Base-by-base conservation (phyloP, 257 asterid genomes). In the Solanum chiquidenum region DNA sequence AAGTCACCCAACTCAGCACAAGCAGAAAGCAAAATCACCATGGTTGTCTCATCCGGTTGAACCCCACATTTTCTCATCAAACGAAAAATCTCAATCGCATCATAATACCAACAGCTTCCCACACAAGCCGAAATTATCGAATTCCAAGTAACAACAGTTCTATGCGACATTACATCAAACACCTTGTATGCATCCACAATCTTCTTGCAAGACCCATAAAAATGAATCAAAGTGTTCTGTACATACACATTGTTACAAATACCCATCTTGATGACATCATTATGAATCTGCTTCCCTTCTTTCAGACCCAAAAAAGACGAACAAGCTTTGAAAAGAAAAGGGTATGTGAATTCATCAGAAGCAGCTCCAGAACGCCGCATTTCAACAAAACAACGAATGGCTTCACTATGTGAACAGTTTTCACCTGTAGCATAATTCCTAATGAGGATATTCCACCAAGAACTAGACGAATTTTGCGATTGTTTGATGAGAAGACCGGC, bases 71-170 rank as follows among this genome's bases (percentile, higher is more conserved):
- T 85, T 87, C 90, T 87, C 97, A 96, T 96, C 87, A 73, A 83
- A n/a, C 75, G 37, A 23, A 93, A 95, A 86, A 91, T 88, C 90
- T 87, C 90, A 88, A 93, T 18, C 29, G 92, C 85, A 7, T 92
- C 92, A 9, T 84, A 85, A 37, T 93, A 93, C 94, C 94, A 93
- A 44, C 87, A 91, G 71, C 91, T 91, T 77, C 91, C 94, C 13
- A 89, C 89, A 71, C 66, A 89, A 49, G 94, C 98, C 4, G 93
- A 89, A n/a, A 96, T 91, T 5, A 95, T 90, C 35, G 97, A 93
- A 90, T 96, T 95, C 98, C 99, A 95, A 2, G 98, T 92, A 49
- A 94, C 97, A 40, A 90, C 58, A 38, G 93, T 95, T 89, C 95
- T 91, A 0, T 37, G 29, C 2, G 91, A 37, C 98, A 96, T 96